Evolutionary conservation across 2,329 filamentous ascomycete species (phyloP), one percentile per base, ranked within the genome.

Genomic region (Pseudopithomyces chartarum): DNA sequence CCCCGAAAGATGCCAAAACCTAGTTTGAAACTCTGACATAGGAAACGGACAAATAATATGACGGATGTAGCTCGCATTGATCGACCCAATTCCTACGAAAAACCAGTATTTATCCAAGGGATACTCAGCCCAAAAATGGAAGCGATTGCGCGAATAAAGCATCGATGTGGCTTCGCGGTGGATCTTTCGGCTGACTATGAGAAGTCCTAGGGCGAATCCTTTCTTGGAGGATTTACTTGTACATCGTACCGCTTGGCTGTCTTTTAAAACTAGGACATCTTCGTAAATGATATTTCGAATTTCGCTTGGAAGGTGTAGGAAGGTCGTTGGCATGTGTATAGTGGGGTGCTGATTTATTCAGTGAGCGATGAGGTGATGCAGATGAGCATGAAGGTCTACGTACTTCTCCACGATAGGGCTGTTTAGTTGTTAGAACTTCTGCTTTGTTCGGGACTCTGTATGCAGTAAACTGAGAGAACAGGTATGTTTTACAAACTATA

Each of bases 91-190:
- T 44, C 7, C 1, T 1, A 11, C 7, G 1, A 26, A 12, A 7
- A 44, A 44, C 3, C 22, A 15, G n/a, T 23, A 44, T n/a, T 20
- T 5, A 3, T 26, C 22, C 15, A 23, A 13, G 2, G 12, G 1
- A 11, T 23, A 11, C 20, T 5, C 2, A 20, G 6, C 17, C 7
- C 39, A 44, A 11, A 56, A 46, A 22, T 52, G 15, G 54, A 56
- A 56, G 48, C 48, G 39, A 43, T 56, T 56, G 32, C 52, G 48
- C 40, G 54, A 39, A 23, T 56, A 56, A 20, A 56, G 38, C 40
- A 56, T 33, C 19, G 54, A 52, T 40, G 12, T 47, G 17, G 54
- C 54, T 48, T 56, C 54, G 29, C 47, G 29, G 26, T 46, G 29
- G 48, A 56, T 46, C 2, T 22, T 17, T 23, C 52, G 52, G 40